These are phyloP conservation scores for Populus simonii DNA, from an alignment of 345 rosid species.

Conservation along the genomic window DNA sequence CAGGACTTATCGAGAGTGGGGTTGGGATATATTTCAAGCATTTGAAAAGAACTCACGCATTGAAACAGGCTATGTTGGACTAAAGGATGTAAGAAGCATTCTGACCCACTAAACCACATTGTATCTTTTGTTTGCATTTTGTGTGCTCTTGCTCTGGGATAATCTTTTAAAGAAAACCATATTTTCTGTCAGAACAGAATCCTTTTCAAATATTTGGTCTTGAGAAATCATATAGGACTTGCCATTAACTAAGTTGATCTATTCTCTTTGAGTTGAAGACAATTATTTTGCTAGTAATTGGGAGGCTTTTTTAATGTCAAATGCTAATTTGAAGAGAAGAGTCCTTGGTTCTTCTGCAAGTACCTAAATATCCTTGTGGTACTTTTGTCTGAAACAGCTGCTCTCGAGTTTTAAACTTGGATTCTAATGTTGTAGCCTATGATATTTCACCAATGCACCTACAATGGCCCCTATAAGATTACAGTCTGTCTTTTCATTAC, in stretches of 20 bases:
- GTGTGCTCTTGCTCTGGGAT: background rate
- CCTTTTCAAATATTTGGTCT: background rate
- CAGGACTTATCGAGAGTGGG: constrained; percentile 95
- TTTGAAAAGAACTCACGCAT: constrained; percentile 87
- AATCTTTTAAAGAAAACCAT: background rate
- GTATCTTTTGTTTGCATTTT: background rate
- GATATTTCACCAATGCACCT: background rate
- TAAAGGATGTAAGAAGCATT: constrained; percentile 67
- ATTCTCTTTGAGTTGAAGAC: background rate
- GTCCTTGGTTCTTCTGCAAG: background rate
- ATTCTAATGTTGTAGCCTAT: background rate
- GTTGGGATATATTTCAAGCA: constrained; percentile 95
- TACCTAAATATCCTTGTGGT: background rate
- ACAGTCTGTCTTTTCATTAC: background rate
- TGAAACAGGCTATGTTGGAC: constrained; percentile 88
- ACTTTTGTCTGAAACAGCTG: background rate
- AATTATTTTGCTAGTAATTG: background rate
- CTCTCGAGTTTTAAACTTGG: background rate
- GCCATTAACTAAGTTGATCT: background rate
- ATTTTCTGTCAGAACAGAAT: background rate
- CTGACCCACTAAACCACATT: background rate
- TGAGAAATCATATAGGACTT: background rate
- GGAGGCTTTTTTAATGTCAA: background rate
- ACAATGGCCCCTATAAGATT: background rate
- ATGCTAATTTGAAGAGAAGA: background rate